Base-by-base conservation (phyloP, 1,139 yeast genomes). In the Saccharomyces hybrid region DNA sequence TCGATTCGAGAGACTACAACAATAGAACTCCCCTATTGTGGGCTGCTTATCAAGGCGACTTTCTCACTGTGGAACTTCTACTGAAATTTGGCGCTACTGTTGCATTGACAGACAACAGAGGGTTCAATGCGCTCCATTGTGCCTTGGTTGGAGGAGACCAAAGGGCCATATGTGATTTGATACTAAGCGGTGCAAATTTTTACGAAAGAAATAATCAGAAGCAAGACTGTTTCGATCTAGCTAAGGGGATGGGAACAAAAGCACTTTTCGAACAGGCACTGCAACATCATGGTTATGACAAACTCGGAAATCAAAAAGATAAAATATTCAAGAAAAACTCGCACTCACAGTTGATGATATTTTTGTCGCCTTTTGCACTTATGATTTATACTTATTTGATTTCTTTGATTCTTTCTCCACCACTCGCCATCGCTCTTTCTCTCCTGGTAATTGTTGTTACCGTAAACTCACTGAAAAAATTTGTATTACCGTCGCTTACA, bases 31-130 rank as follows among this genome's bases (percentile, higher is more conserved):
- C 88, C 0, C 74, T 89, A 51, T 96, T 88, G 67, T 88, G 96
- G 96, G 97, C 97, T 0, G 88, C 95, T 1, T 88, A 88, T 68
- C 96, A 90, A 66, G 96, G 96, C 8, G 97, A 90, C 65, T 77
- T 83, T 0, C 74, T 87, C 44, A 78, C 85, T 4, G 88, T 88
- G 1, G 86, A 86, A 56, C 81, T 83, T 1, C 74, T 89, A 51
- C 66, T 89, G 51, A 77, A 79, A 58, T 80, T 82, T 68, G 93
- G 95, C 6, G 95, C 96, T 0, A 81, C 82, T 62, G 80, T 84
- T 2, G 72, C 78, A 49, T 67, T 76, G 38, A 71, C 72, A 1
- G 97, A 90, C 66, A 74, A 78, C 31, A 76, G 81, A 14, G 84
- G 88, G 4, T 86, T 88, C 65, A 80, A 83, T 5, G 88, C 96